phyloP scores from a whole-genome alignment of 495 filamentous ascomycete genomes.

The Beverwykella pulmonaria region DNA sequence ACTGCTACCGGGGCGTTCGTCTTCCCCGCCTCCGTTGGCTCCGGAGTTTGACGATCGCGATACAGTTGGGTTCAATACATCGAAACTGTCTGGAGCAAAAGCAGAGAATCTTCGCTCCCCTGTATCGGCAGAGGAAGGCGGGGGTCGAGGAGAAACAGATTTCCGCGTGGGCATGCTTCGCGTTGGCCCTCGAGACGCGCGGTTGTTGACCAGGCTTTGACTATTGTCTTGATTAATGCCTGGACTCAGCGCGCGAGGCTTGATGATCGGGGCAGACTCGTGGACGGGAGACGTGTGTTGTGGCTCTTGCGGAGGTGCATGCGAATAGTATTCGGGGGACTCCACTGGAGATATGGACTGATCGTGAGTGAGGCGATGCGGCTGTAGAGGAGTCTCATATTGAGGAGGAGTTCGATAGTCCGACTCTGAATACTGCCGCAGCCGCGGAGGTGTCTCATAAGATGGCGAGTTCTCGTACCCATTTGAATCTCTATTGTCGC shows the following conservation, averaged over 20 bases:
- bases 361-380: conserved; percentile 40
- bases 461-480: conserved; percentile 23
- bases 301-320: conserved; percentile 33
- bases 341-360: conserved; percentile 17
- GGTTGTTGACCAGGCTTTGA: conserved; percentile 11
- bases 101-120: conserved; percentile 61
- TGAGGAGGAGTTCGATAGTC: conserved; percentile 29
- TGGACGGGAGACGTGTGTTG: conserved; percentile 27
- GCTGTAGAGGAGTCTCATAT: conserved; percentile 39
- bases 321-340: conserved; percentile 28
- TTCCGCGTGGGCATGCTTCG: conserved; percentile 67
- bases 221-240: conserved; percentile 46
- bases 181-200: conserved; percentile 37
- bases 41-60: conserved; percentile 4
- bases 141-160: conserved; percentile 74
- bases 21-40: conserved; percentile 12
- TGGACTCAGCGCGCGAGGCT: conserved; percentile 57
- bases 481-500: conserved; percentile 11
- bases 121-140: conserved; percentile 48
- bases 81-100: conserved; percentile 88
- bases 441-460: conserved; percentile 31
- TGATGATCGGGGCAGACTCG: conserved; percentile 43
- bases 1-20: conserved; percentile 17
- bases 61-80: conserved; percentile 66
- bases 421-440: conserved; percentile 27